phyloP scores from a whole-genome alignment of 345 rosid genomes.

The Bruguiera parviflora region DNA sequence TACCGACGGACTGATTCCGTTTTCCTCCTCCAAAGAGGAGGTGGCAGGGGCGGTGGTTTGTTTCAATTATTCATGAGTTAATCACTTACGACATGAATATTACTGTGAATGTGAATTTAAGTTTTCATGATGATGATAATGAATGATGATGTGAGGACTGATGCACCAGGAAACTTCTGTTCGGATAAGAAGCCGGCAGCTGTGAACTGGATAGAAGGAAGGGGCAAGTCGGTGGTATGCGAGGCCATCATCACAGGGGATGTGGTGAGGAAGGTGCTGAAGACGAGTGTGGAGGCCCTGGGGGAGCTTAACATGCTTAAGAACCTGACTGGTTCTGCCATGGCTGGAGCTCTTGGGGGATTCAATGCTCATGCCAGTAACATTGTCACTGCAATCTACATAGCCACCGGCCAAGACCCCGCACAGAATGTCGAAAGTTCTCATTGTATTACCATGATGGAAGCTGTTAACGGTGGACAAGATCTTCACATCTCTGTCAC shows the following conservation, averaged over 20 bases:
- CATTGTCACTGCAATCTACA: constrained; percentile 35
- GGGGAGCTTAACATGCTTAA: constrained; percentile 47
- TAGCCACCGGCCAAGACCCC: constrained; percentile 49
- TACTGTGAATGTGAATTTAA: too few species aligned
- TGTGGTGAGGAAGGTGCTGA: constrained; percentile 36
- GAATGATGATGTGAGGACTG: too few species aligned
- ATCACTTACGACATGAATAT: too few species aligned
- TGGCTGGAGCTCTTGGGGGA: constrained; percentile 51
- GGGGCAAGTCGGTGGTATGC: constrained; percentile 43
- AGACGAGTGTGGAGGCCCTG: constrained; percentile 32
- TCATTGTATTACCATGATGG: constrained; percentile 50
- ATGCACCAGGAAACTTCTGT: constrained; percentile 23
- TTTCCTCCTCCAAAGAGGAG: too few species aligned
- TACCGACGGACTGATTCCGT: too few species aligned
- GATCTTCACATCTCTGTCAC: constrained; percentile 45
- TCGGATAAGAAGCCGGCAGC: constrained; percentile 37
- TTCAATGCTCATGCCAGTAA: constrained; percentile 49
- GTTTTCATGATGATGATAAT: too few species aligned
- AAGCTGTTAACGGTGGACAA: constrained; percentile 38
- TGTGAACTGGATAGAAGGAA: constrained; percentile 42
- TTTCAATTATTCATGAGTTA: background rate
- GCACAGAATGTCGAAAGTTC: constrained; percentile 47
- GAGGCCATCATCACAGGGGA: constrained; percentile 22
- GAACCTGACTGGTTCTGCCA: constrained; percentile 45
- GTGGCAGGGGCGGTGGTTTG: background rate